A percentile compares a stretch with the other conserved stretches of the same genome.
Evolutionary conservation across 2,329 filamentous ascomycete genomes (phyloP).

Genomic region (Neofusicoccum kwambonambiense): DNA sequence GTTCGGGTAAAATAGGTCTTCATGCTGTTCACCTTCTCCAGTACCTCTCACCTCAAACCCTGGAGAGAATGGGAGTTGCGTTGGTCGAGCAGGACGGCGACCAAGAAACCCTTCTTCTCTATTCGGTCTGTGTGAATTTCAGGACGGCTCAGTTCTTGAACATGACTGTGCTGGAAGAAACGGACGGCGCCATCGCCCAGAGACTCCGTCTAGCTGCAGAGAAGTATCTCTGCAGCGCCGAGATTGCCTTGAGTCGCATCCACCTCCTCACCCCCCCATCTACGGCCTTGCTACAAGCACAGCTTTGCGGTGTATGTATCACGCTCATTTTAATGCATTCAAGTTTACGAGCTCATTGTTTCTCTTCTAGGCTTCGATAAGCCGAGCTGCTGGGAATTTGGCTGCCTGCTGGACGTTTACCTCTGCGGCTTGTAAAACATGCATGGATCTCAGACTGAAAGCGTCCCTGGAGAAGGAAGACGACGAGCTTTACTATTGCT

Average conservation of each 20-base stretch:
- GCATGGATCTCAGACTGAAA: constrained; percentile 32
- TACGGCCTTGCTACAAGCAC: constrained; percentile 29
- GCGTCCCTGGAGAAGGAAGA: not conserved
- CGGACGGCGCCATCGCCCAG: constrained; percentile 25
- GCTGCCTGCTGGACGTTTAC: constrained; percentile 32
- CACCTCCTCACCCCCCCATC: constrained; percentile 31
- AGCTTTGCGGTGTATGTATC: constrained; percentile 30
- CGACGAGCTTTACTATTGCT: constrained; percentile 27
- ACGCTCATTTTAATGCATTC: not conserved
- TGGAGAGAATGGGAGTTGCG: constrained; percentile 31
- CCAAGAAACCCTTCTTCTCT: constrained; percentile 30
- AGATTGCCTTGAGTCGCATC: constrained; percentile 30
- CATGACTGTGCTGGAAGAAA: constrained; percentile 28
- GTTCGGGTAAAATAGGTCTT: not conserved
- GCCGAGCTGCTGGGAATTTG: constrained; percentile 34
- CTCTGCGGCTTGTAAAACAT: constrained; percentile 31
- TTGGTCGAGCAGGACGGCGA: constrained; percentile 30
- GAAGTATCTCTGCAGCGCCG: constrained; percentile 29
- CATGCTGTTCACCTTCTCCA: not conserved
- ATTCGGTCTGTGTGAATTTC: constrained; percentile 34
- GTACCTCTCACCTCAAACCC: constrained; percentile 16
- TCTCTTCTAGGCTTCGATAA: constrained; percentile 27
- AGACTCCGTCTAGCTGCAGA: constrained; percentile 27
- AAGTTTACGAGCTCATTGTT: too few species aligned
- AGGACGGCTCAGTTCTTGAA: constrained; percentile 24